Base-by-base conservation (phyloP, 345 rosid genomes). In the Lumnitzera littorea region DNA sequence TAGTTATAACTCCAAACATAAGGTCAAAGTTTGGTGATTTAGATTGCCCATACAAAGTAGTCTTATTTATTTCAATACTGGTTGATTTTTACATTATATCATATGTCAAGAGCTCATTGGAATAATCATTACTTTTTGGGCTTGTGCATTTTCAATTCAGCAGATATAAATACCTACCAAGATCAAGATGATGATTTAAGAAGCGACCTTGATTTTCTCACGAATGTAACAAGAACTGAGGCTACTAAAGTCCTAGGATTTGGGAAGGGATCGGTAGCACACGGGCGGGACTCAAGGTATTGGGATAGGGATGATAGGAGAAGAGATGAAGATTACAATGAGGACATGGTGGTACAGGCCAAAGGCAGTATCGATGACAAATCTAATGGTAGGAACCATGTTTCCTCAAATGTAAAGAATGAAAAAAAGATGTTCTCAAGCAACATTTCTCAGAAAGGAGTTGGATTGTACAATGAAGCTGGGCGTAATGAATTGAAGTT, bases 251-350 rank as follows among this genome's bases (percentile, higher is more conserved):
- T 81, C 59, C 81, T 91, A 55, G 82, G 75, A 58, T 92, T 85
- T 73, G 99, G 99, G 61, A 73, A 64, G 15, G 89, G 88, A 54
- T 82, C 94, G 0, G 83, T 73, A 23, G 53, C 70, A 25, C 90
- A 83, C 60, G 98, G 91, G 48, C 73, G 91, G 23, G 98, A 92
- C 76, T 92, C 98, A 3, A 80, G 96, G 68, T 80, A 80, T 71
- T 89, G 98, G 97, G 98, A 92, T 71, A 81, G 66, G 77, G 98
- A 92, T 72, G 98, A 89, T 68, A 81, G 98, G 76, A 87, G 98
- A 72, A 76, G 97, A 63, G 97, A 92, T 74, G 80, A 63, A 62
- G 99, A 94, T 68, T 94, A 90, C 51, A 70, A 74, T 57, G 95
- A 83, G 76, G 95, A 84, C 60, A 81, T 41, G 17, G 78, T 77